A percentile compares a stretch with the other conserved stretches of the same genome.
These are phyloP conservation scores for Lachancea lanzarotensis DNA, from an alignment of 805 yeast species.

Conservation along the genomic window DNA sequence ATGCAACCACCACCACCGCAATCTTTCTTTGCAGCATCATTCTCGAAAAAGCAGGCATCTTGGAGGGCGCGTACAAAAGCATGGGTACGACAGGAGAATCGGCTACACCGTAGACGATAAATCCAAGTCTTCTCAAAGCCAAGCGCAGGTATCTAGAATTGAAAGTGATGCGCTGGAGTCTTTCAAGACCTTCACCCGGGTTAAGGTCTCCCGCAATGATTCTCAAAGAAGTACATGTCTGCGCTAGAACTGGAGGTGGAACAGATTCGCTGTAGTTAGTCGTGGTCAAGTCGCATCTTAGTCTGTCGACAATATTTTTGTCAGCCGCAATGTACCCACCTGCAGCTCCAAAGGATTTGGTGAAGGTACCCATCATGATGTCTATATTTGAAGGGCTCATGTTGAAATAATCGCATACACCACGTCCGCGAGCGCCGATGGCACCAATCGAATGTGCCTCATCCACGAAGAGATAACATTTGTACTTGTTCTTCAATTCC, in stretches of 20 bases:
- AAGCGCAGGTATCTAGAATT: constrained; percentile 88
- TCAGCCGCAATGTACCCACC: constrained; percentile 94
- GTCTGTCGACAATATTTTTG: constrained; percentile 59
- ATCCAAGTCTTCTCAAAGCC: constrained; percentile 88
- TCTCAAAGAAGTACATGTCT: constrained; percentile 71
- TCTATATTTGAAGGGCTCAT: constrained; percentile 73
- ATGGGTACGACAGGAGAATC: constrained; percentile 96
- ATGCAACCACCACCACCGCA: constrained; percentile 95
- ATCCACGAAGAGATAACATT: constrained; percentile 84
- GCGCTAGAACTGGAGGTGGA: constrained; percentile 88
- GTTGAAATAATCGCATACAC: constrained; percentile 89
- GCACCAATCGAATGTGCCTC: constrained; percentile 99
- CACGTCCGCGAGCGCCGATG: constrained; percentile 90
- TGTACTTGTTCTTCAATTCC: constrained; percentile 73
- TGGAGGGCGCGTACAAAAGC: constrained; percentile 80
- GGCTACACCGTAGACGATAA: constrained; percentile 89
- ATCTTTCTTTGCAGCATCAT: constrained; percentile 70
- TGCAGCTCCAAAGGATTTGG: constrained; percentile 97
- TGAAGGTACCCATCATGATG: constrained; percentile 93
- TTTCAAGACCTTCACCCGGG: constrained; percentile 90
- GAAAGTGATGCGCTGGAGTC: constrained; percentile 90
- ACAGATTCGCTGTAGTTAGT: constrained; percentile 75
- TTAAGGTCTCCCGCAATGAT: constrained; percentile 75
- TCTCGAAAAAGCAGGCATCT: constrained; percentile 89
- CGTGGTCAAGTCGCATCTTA: constrained; percentile 67